Base-by-base conservation (phyloP, 2,329 filamentous ascomycete genomes). In the Alternaria brassicicola region DNA sequence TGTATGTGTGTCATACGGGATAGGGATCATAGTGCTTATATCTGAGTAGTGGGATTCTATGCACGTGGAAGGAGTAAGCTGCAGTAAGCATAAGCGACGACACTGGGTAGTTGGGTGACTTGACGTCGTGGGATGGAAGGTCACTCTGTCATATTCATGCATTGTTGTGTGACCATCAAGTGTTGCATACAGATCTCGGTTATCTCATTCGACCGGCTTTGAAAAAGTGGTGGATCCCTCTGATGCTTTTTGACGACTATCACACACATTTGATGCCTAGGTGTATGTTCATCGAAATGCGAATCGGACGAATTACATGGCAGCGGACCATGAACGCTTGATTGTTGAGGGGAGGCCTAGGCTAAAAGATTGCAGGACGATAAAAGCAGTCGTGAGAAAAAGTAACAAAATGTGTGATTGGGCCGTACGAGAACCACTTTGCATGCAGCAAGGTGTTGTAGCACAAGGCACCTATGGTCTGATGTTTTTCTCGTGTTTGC, bases 21-120 rank as follows among this genome's bases (percentile, higher is more conserved):
- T 55, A 58, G 52, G 41, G 35, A 45, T 26, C 19, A 51, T 39
- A 35, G 51, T 61, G 62, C 51, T 61, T 42, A 58, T 35, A 35
- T 13, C 4, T 23, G 23, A 19, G 9, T 39, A 9, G 36, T 23
- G 17, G 36, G 19, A 15, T 15, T 4, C 19, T 17, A 55, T 63
- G 64, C 68, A 72, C 62, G 65, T 66, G 28, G 61, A 60, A 63
- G 39, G 36, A 31, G 59, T 71, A 68, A 72, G 66, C 65, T 43
- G 63, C 66, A 59, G 68, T 70, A 64, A 72, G 66, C 68, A 62
- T 51, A 59, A 63, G 55, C 38, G 47, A 49, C 55, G 57, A 62
- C 59, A 61, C 66, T 31, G 59, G 63, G 67, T 66, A 65, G 49
- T 51, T 56, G 62, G 63, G 52, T 53, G 17, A 6, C 42, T 46